Conservation (phyloP, 83 land plant genomes). For the Picea abies region DNA sequence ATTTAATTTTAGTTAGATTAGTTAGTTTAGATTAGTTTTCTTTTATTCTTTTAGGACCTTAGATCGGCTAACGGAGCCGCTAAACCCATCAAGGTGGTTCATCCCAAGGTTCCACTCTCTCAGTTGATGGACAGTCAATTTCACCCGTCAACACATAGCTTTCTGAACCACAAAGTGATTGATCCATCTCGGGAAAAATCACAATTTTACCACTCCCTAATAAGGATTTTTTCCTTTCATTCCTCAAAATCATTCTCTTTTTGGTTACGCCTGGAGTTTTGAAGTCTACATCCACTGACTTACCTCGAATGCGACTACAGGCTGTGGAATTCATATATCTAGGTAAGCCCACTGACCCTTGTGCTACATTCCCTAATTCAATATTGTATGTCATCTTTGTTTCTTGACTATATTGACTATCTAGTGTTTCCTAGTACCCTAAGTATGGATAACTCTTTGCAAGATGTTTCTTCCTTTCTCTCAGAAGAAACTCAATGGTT, state of each 20-base stretch:
- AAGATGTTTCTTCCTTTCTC: conserved; percentile 16
- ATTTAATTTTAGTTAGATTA: no score
- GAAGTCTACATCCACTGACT: conserved; percentile 13
- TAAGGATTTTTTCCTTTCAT: conserved; percentile 18
- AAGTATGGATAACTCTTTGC: neutral
- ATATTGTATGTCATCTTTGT: neutral
- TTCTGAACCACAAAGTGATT: conserved; percentile 9
- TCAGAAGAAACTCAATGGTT: conserved; percentile 19
- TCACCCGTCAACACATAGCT: no score
- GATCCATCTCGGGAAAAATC: conserved; percentile 17
- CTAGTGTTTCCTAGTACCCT: neutral
- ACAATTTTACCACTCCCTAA: conserved; percentile 30
- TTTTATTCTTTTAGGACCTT: no score
- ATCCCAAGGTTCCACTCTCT: no score
- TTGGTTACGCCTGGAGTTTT: neutral
- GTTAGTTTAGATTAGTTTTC: no score
- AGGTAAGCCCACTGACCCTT: conserved; percentile 21
- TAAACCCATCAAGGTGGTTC: no score
- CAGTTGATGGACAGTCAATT: no score
- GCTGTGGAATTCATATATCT: conserved; percentile 47
- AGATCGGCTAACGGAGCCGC: no score
- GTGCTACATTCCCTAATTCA: neutral
- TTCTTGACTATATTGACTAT: conserved; percentile 8
- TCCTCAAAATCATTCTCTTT: conserved; percentile 4
- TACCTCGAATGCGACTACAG: conserved; percentile 29